These are phyloP conservation scores for Cyclocybe aegerita DNA, from an alignment of 768 basidiomycete genomes.

Conservation along the genomic window DNA sequence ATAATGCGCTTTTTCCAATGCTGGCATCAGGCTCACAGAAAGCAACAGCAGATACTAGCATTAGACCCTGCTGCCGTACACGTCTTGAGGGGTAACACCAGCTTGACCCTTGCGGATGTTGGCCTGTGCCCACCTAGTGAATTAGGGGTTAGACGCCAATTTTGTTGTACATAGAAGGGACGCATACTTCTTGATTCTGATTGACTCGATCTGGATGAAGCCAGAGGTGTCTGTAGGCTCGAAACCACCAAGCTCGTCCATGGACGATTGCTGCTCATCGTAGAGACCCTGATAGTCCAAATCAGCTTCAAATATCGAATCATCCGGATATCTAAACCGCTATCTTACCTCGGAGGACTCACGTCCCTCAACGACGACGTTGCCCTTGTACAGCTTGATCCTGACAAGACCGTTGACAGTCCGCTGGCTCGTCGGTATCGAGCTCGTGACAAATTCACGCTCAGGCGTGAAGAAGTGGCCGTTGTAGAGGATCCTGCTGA, in stretches of 20 bases:
- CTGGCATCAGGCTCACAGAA: neutral
- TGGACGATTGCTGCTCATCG: constrained; percentile 92
- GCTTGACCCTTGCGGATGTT: constrained; percentile 84
- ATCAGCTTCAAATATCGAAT: neutral
- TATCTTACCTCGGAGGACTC: constrained; percentile 74
- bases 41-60: neutral
- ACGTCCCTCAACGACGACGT: constrained; percentile 91
- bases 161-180: constrained; percentile 1
- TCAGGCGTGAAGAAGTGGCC: constrained; percentile 99
- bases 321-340: neutral
- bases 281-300: constrained; percentile 70
- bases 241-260: constrained; percentile 99
- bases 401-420: constrained; percentile 94
- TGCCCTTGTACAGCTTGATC: constrained; percentile 94
- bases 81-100: constrained; percentile 75
- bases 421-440: constrained; percentile 91
- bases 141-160: constrained; percentile 1
- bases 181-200: constrained; percentile 93
- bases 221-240: constrained; percentile 94
- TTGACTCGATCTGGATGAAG: constrained; percentile 97
- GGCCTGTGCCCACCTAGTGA: constrained; percentile 77
- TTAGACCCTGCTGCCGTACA: constrained; percentile 68
- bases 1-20: too few relatives aligned
- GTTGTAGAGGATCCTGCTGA: constrained; percentile 93
- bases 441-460: constrained; percentile 88